Conservation (phyloP, 2,329 filamentous ascomycete genomes). For the Pseudocercospora crystallina region DNA sequence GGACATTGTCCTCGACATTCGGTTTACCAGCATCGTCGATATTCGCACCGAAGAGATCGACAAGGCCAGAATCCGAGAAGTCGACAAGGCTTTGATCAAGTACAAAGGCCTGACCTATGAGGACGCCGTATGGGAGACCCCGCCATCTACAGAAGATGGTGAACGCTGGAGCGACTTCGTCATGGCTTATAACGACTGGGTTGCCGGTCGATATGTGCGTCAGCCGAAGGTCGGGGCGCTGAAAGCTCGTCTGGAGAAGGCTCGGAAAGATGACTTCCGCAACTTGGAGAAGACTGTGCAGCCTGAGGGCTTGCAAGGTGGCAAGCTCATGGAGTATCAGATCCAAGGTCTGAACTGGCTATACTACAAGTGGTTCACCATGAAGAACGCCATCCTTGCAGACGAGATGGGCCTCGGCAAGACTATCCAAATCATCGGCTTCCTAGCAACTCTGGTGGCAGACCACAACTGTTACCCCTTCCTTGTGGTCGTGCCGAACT, state of each 20-base stretch:
- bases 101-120: constrained; percentile 91
- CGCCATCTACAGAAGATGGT: constrained; percentile 64
- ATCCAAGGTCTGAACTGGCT: constrained; percentile 93
- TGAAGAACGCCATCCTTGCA: constrained; percentile 84
- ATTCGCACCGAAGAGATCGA: constrained; percentile 67
- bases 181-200: constrained; percentile 80
- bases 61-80: constrained; percentile 67
- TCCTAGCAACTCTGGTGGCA: constrained; percentile 68
- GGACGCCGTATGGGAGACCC: constrained; percentile 84
- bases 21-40: constrained; percentile 61
- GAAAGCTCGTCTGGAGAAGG: constrained; percentile 66
- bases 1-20: constrained; percentile 85
- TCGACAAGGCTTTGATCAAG: constrained; percentile 78
- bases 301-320: constrained; percentile 70
- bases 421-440: constrained; percentile 86
- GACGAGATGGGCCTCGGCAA: constrained; percentile 99
- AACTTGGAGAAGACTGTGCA: constrained; percentile 68
- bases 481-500: constrained; percentile 87
- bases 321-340: constrained; percentile 90
- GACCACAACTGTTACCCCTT: constrained; percentile 80
- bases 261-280: constrained; percentile 66
- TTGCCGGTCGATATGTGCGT: constrained; percentile 74
- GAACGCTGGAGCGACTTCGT: constrained; percentile 77
- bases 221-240: constrained; percentile 57
- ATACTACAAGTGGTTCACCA: constrained; percentile 80